phyloP scores from a whole-genome alignment of 2,329 filamentous ascomycete species.

The Scedosporium dehoogii region DNA sequence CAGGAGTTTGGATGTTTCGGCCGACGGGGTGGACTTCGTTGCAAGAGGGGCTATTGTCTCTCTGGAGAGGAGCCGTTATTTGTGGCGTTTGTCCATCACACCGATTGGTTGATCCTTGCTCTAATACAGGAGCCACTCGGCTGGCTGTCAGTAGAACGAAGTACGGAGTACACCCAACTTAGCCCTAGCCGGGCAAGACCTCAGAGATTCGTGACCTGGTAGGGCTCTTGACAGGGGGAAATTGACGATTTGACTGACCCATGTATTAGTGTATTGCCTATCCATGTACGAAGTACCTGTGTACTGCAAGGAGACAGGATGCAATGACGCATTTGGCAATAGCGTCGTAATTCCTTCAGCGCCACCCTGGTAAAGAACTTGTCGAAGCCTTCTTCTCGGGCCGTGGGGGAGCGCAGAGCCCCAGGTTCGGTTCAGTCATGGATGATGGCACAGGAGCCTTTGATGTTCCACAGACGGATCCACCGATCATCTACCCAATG shows the following conservation, averaged over 20 bases:
- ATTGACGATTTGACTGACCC: background rate
- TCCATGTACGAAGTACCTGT: background rate
- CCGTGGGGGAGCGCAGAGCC: background rate
- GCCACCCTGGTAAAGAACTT: background rate
- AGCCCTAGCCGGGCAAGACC: background rate
- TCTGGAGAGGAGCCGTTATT: background rate
- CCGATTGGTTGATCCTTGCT: too few relatives aligned
- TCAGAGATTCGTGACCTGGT: background rate
- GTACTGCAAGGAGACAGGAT: background rate
- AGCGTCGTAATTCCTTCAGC: background rate
- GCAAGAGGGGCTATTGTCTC: background rate
- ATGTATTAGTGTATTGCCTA: background rate
- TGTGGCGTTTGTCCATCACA: background rate
- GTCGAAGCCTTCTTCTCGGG: background rate
- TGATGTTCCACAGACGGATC: too few relatives aligned
- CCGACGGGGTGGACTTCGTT: background rate
- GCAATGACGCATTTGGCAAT: background rate
- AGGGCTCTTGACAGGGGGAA: background rate
- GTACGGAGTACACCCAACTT: background rate
- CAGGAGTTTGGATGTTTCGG: slow-evolving; percentile 3
- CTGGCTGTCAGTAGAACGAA: too few relatives aligned
- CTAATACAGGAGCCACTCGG: too few relatives aligned
- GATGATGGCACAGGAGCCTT: background rate
- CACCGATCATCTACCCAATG: too few relatives aligned
- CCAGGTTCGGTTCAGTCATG: background rate